Evolutionary conservation across 768 basidiomycete genomes (phyloP), one percentile per base, ranked within the genome.

Genomic region (Pseudohyphozyma bogoriensis): DNA sequence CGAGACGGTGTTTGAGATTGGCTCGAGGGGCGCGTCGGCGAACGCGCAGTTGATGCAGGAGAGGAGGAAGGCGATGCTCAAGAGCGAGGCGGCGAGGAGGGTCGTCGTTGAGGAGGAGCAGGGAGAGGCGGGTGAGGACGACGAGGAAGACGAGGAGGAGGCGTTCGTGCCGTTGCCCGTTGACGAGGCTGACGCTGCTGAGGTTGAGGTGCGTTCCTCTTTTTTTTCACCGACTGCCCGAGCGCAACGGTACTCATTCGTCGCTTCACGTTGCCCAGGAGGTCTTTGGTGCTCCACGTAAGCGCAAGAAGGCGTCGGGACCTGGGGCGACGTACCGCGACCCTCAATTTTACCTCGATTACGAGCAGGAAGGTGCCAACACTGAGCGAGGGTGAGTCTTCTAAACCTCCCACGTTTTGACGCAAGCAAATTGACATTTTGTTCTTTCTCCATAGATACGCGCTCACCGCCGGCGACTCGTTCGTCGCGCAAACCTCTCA

Each of bases 1-100:
- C 0, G 93, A 96, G 73, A 97, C 92, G 0, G 85, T 95, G 35
- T 85, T 97, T 62, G 93, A 97, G 74, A 78, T 91, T 35, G 87
- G 86, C 1, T 80, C 82, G 13, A 83, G 88, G 67, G 86, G 85
- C 4, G 80, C 82, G 20, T 82, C 87, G 65, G 69, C 60, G 58
- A 78, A 76, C 4, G 84, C 84, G 3, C 77, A 80, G 35, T 76
- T 97, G 59, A 97, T 97, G 93, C 87, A 86, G 72, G 84, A 87
- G 65, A 79, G 93, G 35, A 77, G 90, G 67, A 86, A 84, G 71
- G 83, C 87, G 2, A 74, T 95, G 62, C 76, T 74, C 46, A 88
- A 82, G 70, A 64, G 67, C 52, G 51, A 56, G 42, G 44, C 52
- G 28, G 59, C 57, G 51, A 51, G 58, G 32, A 55, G 51, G 53